phyloP scores from a whole-genome alignment of 768 basidiomycete species.

The Boletus subcaerulescens region DNA sequence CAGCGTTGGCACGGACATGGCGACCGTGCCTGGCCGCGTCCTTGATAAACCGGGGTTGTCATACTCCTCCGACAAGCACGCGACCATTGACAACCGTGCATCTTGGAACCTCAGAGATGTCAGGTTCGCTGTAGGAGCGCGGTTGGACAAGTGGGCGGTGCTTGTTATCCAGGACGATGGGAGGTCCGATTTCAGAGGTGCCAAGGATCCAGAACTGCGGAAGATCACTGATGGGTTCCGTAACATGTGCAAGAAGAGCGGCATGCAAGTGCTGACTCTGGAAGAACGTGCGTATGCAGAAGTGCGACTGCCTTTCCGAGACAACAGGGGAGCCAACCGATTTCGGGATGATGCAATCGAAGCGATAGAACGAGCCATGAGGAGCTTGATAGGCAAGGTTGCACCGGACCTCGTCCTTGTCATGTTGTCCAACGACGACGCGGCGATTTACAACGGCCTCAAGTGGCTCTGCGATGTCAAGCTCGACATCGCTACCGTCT shows the following conservation, averaged over 20 bases:
- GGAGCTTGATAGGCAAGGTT: neutral
- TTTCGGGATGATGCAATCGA: slow-evolving; percentile 48
- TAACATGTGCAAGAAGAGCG: slow-evolving; percentile 59
- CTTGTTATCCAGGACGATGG: slow-evolving; percentile 58
- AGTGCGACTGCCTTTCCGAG: slow-evolving; percentile 47
- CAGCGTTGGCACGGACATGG: slow-evolving; percentile 45
- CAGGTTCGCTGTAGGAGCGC: slow-evolving; percentile 58
- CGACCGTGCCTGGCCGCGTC: slow-evolving; percentile 52
- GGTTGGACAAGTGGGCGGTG: slow-evolving; percentile 62
- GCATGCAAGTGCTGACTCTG: slow-evolving; percentile 47
- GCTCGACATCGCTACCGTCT: slow-evolving; percentile 59
- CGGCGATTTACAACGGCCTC: slow-evolving; percentile 46
- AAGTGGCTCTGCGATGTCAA: slow-evolving; percentile 49
- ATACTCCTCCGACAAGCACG: slow-evolving; percentile 33
- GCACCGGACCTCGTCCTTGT: slow-evolving; percentile 36
- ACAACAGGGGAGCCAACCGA: slow-evolving; percentile 38
- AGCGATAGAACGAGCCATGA: slow-evolving; percentile 10
- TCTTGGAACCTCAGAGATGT: slow-evolving; percentile 51
- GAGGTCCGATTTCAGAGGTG: slow-evolving; percentile 51
- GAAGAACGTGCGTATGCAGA: slow-evolving; percentile 27
- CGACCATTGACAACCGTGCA: slow-evolving; percentile 38
- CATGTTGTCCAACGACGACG: slow-evolving; percentile 46
- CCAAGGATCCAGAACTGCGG: slow-evolving; percentile 48
- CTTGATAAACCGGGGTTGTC: slow-evolving; percentile 42
- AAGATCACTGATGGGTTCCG: slow-evolving; percentile 48